Percentiles rank a stretch among this genome's conserved stretches.
Evolutionary conservation across 805 yeast genomes (phyloP).

Genomic region (Ogataea naganishii): DNA sequence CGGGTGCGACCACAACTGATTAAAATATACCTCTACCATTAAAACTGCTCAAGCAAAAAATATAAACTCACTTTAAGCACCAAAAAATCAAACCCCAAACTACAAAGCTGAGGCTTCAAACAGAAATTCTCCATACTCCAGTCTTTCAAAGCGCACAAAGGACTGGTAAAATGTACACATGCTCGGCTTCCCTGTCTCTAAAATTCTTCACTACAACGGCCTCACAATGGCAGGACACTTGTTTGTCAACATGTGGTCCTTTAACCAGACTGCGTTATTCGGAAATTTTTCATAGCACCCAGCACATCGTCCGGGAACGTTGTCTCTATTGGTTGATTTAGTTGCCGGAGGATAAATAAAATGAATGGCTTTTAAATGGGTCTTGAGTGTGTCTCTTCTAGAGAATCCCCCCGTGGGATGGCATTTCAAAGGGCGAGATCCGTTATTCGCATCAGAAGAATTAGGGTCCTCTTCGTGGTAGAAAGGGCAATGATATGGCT

Average conservation of each 20-base stretch:
- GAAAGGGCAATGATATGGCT: constrained; percentile 50
- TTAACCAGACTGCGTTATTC: constrained; percentile 43
- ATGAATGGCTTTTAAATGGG: constrained; percentile 48
- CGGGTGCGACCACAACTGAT: no score
- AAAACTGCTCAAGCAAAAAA: no score
- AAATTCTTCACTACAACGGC: constrained; percentile 10
- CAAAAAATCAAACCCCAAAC: no score
- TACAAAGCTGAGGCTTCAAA: no score
- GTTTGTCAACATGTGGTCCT: constrained; percentile 39
- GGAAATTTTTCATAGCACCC: constrained; percentile 44
- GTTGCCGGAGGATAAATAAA: constrained; percentile 51
- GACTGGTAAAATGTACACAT: no score
- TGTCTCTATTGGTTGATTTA: constrained; percentile 33
- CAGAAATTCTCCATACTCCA: no score
- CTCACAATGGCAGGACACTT: constrained; percentile 29
- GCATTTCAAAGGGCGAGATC: constrained; percentile 36
- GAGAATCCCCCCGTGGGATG: constrained; percentile 54
- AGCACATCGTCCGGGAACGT: constrained; percentile 40
- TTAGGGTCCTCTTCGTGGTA: constrained; percentile 19
- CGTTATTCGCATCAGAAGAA: constrained; percentile 5
- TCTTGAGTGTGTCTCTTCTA: constrained; percentile 50
- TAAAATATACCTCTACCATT: no score
- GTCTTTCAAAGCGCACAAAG: no score
- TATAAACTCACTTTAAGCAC: no score
- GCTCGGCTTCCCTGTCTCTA: no score